Conservation (phyloP, 345 rosid genomes). For the Sisymbrium irio region DNA sequence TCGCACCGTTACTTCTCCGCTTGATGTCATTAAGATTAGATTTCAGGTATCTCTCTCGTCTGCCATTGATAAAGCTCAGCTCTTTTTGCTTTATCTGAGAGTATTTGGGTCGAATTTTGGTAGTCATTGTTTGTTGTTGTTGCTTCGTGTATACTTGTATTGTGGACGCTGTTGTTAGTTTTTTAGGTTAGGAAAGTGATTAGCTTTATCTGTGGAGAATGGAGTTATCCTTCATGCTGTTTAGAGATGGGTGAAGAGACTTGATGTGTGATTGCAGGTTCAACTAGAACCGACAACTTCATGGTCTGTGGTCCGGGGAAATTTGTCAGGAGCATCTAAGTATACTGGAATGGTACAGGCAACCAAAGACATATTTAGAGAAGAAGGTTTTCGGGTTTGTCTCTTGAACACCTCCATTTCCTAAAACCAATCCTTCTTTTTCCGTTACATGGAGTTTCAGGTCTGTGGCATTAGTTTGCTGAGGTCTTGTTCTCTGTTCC, state of each 20-base stretch:
- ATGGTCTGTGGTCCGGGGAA: constrained; percentile 59
- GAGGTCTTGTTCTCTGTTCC: background rate
- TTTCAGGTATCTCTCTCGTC: constrained; percentile 66
- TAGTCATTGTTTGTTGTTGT: background rate
- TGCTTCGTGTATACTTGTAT: background rate
- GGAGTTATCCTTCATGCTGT: background rate
- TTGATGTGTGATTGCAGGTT: constrained; percentile 50
- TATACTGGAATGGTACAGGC: constrained; percentile 95
- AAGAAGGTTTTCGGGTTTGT: constrained; percentile 85
- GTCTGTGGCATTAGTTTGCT: background rate
- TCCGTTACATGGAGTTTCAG: background rate
- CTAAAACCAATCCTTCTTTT: background rate
- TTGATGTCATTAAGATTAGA: constrained; percentile 96
- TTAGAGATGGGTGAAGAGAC: background rate
- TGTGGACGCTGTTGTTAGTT: background rate
- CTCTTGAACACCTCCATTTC: background rate
- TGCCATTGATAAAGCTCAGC: background rate
- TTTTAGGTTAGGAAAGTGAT: constrained; percentile 7
- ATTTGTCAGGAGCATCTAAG: constrained; percentile 56
- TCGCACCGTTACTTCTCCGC: constrained; percentile 91
- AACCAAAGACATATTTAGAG: constrained; percentile 79
- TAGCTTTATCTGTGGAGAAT: background rate
- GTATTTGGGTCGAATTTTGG: background rate
- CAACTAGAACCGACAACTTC: constrained; percentile 89
- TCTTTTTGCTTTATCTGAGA: background rate